These are phyloP conservation scores for Exophiala phaeomuriformis DNA, from an alignment of 2,329 filamentous ascomycete genomes.

Conservation along the genomic window DNA sequence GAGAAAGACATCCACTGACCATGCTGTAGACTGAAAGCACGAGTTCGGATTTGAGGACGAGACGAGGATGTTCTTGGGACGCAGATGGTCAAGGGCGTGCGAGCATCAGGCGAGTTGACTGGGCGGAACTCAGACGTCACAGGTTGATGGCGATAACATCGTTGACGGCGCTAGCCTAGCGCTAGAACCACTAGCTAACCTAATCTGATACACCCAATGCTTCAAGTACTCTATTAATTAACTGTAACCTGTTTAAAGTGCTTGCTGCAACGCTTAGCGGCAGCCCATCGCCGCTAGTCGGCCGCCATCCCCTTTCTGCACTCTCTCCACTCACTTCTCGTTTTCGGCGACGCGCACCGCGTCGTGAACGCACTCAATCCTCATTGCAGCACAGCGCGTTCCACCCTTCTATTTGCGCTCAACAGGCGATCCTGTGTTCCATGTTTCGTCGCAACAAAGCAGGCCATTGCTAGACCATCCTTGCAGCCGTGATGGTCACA, in stretches of 20 bases:
- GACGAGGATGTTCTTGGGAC: neutral
- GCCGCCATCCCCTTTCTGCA: neutral
- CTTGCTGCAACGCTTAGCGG: neutral
- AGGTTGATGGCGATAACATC: neutral
- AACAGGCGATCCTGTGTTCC: neutral
- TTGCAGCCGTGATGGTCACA: neutral
- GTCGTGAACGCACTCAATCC: neutral
- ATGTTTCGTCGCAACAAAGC: neutral
- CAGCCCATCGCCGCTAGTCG: neutral
- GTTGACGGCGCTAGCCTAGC: too few relatives aligned
- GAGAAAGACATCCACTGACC: neutral
- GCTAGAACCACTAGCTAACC: too few relatives aligned
- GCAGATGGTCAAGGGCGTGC: constrained; percentile 5
- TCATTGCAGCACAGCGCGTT: neutral
- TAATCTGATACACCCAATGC: too few relatives aligned
- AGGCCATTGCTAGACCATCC: neutral
- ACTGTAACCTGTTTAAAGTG: too few relatives aligned
- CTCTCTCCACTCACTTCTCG: neutral
- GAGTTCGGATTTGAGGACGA: neutral
- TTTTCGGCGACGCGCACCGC: neutral
- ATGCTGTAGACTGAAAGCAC: neutral
- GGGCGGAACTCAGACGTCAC: constrained; percentile 6
- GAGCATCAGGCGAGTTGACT: constrained; percentile 6
- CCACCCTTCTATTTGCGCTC: neutral
- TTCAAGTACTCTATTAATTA: too few relatives aligned